Evolutionary conservation across 331 rosid species (phyloP), one percentile per base, ranked within the genome.

Genomic region (Rhamnella rubrinervis): DNA sequence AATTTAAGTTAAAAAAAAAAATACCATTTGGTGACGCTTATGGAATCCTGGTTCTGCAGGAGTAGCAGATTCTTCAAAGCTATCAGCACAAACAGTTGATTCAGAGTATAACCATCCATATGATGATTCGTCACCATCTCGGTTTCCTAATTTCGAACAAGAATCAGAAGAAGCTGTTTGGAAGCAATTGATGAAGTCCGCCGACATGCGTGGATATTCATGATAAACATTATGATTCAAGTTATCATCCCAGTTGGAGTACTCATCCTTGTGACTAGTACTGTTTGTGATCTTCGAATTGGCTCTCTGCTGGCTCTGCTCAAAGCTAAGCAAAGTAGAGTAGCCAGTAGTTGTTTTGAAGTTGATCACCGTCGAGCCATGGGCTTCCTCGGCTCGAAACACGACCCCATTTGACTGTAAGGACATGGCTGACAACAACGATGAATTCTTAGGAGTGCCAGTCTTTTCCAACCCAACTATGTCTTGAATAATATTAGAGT

Each of bases 91-190:
- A 19, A 58, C 59, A 51, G 77, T 72, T 31, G 83, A 51, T 55
- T 87, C 87, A 6, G 92, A 76, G 66, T 87, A 88, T 13, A 86
- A 60, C 96, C 96, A 88, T 11, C 81, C 90, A 61, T 67, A 84
- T 10, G 89, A 75, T 39, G 72, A 79, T 61, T 80, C 58, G 25
- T 53, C 83, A 12, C 75, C 84, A 40, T 61, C 23, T 38, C 69
- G 80, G 55, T 67, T 80, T 50, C 77, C 28, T 56, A 40, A 1
- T 2, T 76, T 61, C 70, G 86, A 77, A 60, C 77, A 65, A 69
- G 71, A 80, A 73, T 70, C 75, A 39, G 82, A 74, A 12, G 82
- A 74, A 12, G 82, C 76, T 62, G 83, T 83, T 72, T 87, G 90
- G 69, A 85, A 77, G 63, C 81, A 72, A 64, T 52, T 82, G 23